Conservation (phyloP, 2,329 filamentous ascomycete genomes). For the Alternaria sp. region DNA sequence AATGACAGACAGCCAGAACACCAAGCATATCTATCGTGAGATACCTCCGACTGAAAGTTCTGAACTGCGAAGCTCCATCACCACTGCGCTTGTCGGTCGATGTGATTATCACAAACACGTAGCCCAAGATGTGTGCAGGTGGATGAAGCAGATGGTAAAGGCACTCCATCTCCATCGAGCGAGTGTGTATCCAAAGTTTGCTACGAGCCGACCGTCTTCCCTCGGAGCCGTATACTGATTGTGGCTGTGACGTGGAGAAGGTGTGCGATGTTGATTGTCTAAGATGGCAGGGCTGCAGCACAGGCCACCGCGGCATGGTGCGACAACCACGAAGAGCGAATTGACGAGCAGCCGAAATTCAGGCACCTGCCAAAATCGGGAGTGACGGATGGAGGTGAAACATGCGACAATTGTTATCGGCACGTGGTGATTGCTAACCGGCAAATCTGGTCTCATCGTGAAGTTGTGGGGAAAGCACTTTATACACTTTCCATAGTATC, state of each 20-base stretch:
- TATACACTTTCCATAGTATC: conserved; percentile 42
- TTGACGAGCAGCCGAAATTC: conserved; percentile 36
- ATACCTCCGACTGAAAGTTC: fast-evolving
- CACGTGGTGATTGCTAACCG: conserved; percentile 10
- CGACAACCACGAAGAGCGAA: conserved; percentile 16
- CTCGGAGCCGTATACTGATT: not conserved
- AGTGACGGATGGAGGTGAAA: not conserved
- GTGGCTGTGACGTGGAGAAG: not conserved
- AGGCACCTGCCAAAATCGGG: conserved; percentile 14
- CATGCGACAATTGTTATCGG: not conserved
- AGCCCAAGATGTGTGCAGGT: not conserved
- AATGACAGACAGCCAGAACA: not conserved
- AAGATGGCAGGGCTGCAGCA: conserved; percentile 36
- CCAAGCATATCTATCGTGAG: not conserved
- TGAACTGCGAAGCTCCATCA: too few species aligned
- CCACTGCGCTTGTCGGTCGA: not conserved
- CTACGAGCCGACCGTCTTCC: not conserved
- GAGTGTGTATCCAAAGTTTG: not conserved
- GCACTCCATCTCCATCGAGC: too few species aligned
- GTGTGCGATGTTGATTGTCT: conserved; percentile 5
- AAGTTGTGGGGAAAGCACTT: conserved; percentile 3
- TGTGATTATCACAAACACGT: not conserved
- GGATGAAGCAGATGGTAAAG: not conserved
- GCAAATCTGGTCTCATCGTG: not conserved
- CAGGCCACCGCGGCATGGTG: conserved; percentile 33